Evolutionary conservation across 1,139 yeast species (phyloP), one percentile per base, ranked within the genome.

Genomic region (Lodderomyces parapsilosis): DNA sequence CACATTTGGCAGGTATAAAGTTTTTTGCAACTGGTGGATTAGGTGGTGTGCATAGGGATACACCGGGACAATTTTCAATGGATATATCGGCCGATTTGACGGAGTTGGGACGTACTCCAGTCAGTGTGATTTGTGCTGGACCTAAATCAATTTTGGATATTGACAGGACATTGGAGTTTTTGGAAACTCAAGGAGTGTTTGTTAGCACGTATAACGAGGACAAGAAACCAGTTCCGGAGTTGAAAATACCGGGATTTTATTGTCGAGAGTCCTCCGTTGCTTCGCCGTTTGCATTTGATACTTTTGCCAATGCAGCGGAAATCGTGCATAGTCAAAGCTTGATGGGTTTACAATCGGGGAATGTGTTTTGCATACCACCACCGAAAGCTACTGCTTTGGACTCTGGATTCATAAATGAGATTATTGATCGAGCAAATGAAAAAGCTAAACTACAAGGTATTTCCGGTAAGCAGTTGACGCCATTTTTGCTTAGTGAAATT

Each of bases 11-110:
- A 0, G 94, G 95, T 0, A 86, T 89, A 53, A 76, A 78, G 51
- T 90, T 90, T 17, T 90, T 89, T 71, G 95, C 95, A 1, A 90
- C 96, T 2, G 97, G 97, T 32, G 97, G 97, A 1, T 71, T 89
- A 22, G 96, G 97, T 7, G 97, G 97, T 13, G 96, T 89, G 11
- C 96, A 90, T 56, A 74, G 89, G 44, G 87, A 86, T 10, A 14
- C 13, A n/a, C 41, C 41, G 6, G 95, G 86, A 6, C 84, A 86
- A 43, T 50, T 62, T 25, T 81, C 91, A 1, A 78, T 87, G 80
- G 97, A 89, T 62, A 71, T 89, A 20, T 83, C 93, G 50, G 96
- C 96, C 4, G 97, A 89, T 62, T 74, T 89, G 50, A 90, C 88
- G 32, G 97, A 89, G 57, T 70, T 90, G 45, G 86, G 91, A 1